phyloP scores from a whole-genome alignment of 202 grass and related monocot species.

The Eragrostis tef region DNA sequence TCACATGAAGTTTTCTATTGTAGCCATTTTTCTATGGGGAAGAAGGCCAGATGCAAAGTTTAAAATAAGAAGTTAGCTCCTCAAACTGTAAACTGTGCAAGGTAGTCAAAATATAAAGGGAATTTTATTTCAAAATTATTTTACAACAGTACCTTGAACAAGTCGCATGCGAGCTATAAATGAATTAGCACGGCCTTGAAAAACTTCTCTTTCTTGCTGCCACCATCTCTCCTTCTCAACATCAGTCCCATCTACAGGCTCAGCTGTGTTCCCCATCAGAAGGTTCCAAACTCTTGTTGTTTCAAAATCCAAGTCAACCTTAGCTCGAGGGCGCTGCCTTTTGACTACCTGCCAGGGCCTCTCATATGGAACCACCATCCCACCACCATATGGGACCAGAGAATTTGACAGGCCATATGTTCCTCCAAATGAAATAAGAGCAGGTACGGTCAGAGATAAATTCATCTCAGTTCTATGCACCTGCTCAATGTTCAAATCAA shows the following conservation, averaged over 20 bases:
- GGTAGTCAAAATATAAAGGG: constrained; percentile 9
- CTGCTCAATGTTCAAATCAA: constrained; percentile 53
- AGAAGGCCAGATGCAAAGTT: constrained; percentile 9
- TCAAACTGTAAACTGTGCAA: constrained; percentile 40
- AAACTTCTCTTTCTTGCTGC: constrained; percentile 69
- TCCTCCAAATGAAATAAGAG: constrained; percentile 43
- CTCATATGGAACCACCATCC: constrained; percentile 52
- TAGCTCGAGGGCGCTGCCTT: constrained; percentile 59
- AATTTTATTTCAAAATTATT: constrained; percentile 32
- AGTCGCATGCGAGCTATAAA: constrained; percentile 73
- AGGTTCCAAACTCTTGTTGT: constrained; percentile 79
- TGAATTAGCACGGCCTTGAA: constrained; percentile 65
- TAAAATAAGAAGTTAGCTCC: constrained; percentile 13
- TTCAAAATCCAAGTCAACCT: constrained; percentile 76
- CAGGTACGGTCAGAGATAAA: constrained; percentile 35
- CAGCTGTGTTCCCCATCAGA: constrained; percentile 64
- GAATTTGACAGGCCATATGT: constrained; percentile 43
- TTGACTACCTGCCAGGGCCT: constrained; percentile 47
- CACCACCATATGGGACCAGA: constrained; percentile 50
- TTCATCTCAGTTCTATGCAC: constrained; percentile 45
- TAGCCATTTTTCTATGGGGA: neutral
- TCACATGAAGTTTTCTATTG: neutral
- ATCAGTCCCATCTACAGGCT: constrained; percentile 53
- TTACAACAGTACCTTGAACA: constrained; percentile 66
- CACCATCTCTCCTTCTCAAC: constrained; percentile 63